Conservation (phyloP, 768 basidiomycete species). For the Chalciporus pseudorubinellus region DNA sequence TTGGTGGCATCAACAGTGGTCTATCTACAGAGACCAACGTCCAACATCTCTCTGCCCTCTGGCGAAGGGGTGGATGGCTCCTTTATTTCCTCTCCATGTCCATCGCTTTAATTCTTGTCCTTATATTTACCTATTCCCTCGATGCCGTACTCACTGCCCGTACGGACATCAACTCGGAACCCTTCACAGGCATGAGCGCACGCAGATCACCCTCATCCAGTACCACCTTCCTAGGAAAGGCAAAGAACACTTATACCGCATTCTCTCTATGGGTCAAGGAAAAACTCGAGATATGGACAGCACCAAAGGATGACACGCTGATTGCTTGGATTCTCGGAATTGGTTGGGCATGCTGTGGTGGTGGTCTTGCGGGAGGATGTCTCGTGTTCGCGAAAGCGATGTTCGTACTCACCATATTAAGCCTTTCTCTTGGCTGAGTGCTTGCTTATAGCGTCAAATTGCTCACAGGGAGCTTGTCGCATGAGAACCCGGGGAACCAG, state of each 20-base stretch:
- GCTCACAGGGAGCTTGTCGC: slow-evolving; percentile 71
- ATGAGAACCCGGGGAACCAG: slow-evolving; percentile 81
- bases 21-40: slow-evolving; percentile 73
- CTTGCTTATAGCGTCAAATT: slow-evolving; percentile 62
- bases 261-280: slow-evolving; percentile 55
- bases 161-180: slow-evolving; percentile 61
- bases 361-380: slow-evolving; percentile 84
- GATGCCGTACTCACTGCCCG: slow-evolving; percentile 72
- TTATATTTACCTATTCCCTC: slow-evolving; percentile 68
- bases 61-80: slow-evolving; percentile 90
- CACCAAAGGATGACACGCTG: slow-evolving; percentile 77
- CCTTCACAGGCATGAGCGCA: slow-evolving; percentile 43
- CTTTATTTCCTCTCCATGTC: slow-evolving; percentile 83
- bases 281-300: slow-evolving; percentile 71
- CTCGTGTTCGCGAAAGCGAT: slow-evolving; percentile 74
- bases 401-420: slow-evolving; percentile 17
- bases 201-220: slow-evolving; percentile 21
- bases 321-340: slow-evolving; percentile 91
- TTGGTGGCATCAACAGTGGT: slow-evolving; percentile 82
- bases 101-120: slow-evolving; percentile 59
- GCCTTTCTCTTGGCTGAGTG: slow-evolving; percentile 7
- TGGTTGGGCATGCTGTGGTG: slow-evolving; percentile 91
- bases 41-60: slow-evolving; percentile 73
- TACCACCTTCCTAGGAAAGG: slow-evolving; percentile 30
- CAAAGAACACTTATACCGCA: slow-evolving; percentile 42